Evolutionary conservation across 495 filamentous ascomycete species (phyloP), one percentile per base, ranked within the genome.

Genomic region (Aspergillus olivimuriae): DNA sequence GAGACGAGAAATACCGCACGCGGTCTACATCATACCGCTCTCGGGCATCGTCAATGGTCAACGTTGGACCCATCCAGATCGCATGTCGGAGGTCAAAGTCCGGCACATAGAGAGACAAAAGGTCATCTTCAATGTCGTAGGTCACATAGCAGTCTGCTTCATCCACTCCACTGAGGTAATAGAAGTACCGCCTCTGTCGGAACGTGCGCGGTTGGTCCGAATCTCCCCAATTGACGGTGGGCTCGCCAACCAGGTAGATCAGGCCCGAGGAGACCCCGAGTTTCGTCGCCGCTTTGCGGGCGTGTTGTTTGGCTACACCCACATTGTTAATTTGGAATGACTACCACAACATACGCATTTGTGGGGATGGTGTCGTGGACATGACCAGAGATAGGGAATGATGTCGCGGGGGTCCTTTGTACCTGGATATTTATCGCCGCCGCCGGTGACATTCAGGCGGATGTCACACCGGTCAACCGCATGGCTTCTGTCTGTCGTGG

Each of bases 41-140:
- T 45, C 78, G 65, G 12, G 91, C 92, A 50, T 95, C 86, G 26
- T 86, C 73, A 32, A 71, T 57, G 6, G 78, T 80, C 38, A 94
- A 63, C 1, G 92, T 92, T 16, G 95, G 80, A n/a, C 92, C 94
- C 43, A 84, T 84, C 92, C 92, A 97, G 53, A 97, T 87, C 4
- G 95, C 90, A 39, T 76, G 79, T 35, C 86, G 85, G 35, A 90
- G 78, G 46, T 92, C 80, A 54, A 95, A 79, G n/a, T 89, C 82
- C 2, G 92, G 94, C 46, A 98, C 92, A 69, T 86, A 98, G 40
- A 97, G 82, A 1, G 87, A 94, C 24, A 89, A 78, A 36, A 78
- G 77, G 43, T 76, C 71, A 15, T 70, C 75, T 30, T 71, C 65
- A 43, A 96, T 81, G 57, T 92, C 81, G 74, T 97, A 94, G 41